Evolutionary conservation across 768 basidiomycete species (phyloP), one percentile per base, ranked within the genome.

Genomic region (Botryobasidium botryosum): DNA sequence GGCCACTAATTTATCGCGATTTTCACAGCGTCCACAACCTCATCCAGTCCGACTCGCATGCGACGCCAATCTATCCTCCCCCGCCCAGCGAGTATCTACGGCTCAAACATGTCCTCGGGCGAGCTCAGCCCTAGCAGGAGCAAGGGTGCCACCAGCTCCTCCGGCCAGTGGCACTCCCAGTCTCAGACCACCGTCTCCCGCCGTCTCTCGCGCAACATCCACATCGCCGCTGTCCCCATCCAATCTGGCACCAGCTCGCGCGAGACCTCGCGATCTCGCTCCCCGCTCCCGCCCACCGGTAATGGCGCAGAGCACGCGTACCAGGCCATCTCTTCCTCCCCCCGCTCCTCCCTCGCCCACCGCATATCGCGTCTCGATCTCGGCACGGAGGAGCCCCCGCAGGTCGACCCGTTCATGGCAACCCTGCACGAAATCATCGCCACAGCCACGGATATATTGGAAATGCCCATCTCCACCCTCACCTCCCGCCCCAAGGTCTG

Each of bases 191-290:
- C 38, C 36, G 59, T 78, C 47, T 81, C 80, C 44, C 82, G 83
- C 52, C 74, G 85, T n/a, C 68, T 88, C 48, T 88, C 84, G 21
- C 78, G 84, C 50, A 75, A 48, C 42, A 42, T 50, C 52, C 51
- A 40, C 28, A 41, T 49, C 20, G 48, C 52, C 27, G 37, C 48
- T 13, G 41, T 43, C 26, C 69, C 76, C 17, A 65, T 74, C 40
- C 75, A 66, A 44, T 87, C 86, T 44, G 77, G 74, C 25, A 77
- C 80, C 52, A 84, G 79, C 56, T 97, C 92, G 18, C 81, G 92
- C 27, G 94, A 90, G 6, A 88, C 83, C 17, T 96, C 92, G 44
- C 79, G 91, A 37, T 97, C 92, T 4, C 75, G 90, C 33, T 96
- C 94, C 0, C 91, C 90, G 1, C 69, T 94, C 43, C 88, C 88